phyloP scores from a whole-genome alignment of 345 rosid genomes.

The Eucalyptus tenuipes region DNA sequence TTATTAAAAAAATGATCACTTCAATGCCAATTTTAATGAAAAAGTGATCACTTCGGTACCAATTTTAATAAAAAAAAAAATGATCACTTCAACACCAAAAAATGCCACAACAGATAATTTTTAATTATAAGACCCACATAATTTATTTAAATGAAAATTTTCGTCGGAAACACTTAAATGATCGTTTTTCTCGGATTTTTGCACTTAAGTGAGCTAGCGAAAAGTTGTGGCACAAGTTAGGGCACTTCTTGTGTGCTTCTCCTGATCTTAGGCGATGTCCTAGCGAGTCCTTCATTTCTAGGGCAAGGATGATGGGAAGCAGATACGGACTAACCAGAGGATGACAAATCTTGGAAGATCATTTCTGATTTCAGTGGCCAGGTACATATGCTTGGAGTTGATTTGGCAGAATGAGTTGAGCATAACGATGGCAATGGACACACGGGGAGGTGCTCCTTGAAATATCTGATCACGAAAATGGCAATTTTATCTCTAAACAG shows the following conservation, averaged over 20 bases:
- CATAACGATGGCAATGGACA: neutral
- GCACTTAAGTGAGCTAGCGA: fast-evolving
- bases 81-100: fast-evolving
- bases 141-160: too few species aligned
- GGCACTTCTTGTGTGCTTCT: too few species aligned
- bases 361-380: neutral
- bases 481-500: neutral
- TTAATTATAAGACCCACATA: fast-evolving
- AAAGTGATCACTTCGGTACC: fast-evolving
- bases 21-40: too few species aligned
- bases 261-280: neutral
- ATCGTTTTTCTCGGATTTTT: fast-evolving
- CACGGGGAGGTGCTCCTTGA: neutral
- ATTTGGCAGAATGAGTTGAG: too few species aligned
- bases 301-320: neutral
- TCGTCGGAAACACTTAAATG: fast-evolving
- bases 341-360: neutral
- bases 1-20: too few species aligned
- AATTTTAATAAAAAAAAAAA: too few species aligned
- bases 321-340: neutral
- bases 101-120: fast-evolving
- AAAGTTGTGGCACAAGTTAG: too few species aligned
- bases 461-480: neutral
- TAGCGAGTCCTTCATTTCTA: neutral
- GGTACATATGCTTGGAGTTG: neutral